A percentile compares a stretch with the other conserved stretches of the same genome.
Conservation (phyloP, 352 stramenopile genomes). For the Phytophthora agathidicida region DNA sequence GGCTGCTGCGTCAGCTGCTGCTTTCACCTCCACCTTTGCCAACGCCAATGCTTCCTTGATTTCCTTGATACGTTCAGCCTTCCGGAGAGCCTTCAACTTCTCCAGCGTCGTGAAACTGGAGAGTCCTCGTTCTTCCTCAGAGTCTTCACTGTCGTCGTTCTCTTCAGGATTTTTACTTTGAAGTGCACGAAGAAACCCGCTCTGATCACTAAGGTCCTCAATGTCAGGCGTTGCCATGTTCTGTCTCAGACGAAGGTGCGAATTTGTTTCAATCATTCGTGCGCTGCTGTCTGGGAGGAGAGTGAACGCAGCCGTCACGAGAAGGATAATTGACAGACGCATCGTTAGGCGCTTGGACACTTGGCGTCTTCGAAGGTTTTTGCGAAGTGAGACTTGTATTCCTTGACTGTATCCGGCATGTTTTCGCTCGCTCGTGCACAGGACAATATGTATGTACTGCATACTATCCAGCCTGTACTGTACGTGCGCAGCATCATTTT, state of each 20-base stretch:
- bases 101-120: background rate
- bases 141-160: background rate
- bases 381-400: no score
- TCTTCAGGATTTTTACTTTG: background rate
- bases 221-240: background rate
- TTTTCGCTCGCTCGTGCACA: no score
- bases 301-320: background rate
- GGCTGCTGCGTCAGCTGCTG: conserved; percentile 4
- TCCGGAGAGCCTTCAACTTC: conserved; percentile 3
- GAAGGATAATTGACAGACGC: conserved; percentile 2
- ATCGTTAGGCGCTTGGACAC: no score
- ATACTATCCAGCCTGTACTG: no score
- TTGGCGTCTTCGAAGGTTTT: no score
- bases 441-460: no score
- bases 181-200: background rate
- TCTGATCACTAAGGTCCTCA: background rate
- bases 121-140: conserved; percentile 3
- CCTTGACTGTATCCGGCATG: no score
- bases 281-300: background rate
- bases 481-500: no score
- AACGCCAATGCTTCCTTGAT: conserved; percentile 3
- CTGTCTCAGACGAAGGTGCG: background rate
- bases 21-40: conserved; percentile 3
- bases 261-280: background rate
- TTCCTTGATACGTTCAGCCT: conserved; percentile 6